These are phyloP conservation scores for Limnanthes douglasii DNA, from an alignment of 345 rosid species.

Conservation along the genomic window DNA sequence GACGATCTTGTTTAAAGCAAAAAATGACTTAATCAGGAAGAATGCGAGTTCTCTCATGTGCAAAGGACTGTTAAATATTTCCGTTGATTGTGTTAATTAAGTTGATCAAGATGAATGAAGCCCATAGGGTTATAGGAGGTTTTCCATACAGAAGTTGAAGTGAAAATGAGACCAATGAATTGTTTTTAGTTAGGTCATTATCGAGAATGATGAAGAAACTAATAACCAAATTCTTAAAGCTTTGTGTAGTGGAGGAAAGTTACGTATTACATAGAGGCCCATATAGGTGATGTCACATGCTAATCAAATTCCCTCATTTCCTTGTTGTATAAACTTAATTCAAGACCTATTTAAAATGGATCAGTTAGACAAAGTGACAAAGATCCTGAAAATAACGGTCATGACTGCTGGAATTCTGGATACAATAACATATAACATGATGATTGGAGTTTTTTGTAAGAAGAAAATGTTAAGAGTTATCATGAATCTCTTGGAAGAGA, in stretches of 20 bases:
- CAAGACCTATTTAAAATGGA: constrained; percentile 44
- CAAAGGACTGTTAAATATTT: no score
- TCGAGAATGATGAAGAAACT: constrained; percentile 35
- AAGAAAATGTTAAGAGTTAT: constrained; percentile 38
- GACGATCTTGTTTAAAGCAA: no score
- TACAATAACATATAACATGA: constrained; percentile 65
- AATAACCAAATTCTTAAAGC: constrained; percentile 52
- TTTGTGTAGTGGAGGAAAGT: constrained; percentile 39
- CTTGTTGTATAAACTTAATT: constrained; percentile 53
- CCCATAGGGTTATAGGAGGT: no score
- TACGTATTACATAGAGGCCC: constrained; percentile 36
- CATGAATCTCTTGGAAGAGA: constrained; percentile 41
- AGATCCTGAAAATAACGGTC: constrained; percentile 45
- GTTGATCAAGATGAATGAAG: no score
- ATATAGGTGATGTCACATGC: constrained; percentile 57
- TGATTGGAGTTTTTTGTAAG: constrained; percentile 60
- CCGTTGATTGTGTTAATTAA: no score
- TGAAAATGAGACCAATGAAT: no score
- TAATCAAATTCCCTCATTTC: constrained; percentile 62
- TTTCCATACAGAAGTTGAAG: no score
- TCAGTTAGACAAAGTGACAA: constrained; percentile 41
- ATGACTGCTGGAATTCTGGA: constrained; percentile 82
- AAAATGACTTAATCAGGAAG: no score
- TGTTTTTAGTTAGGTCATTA: no score
- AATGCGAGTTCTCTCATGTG: no score